phyloP scores from a whole-genome alignment of 345 rosid species.

The Gossypium arboreum region DNA sequence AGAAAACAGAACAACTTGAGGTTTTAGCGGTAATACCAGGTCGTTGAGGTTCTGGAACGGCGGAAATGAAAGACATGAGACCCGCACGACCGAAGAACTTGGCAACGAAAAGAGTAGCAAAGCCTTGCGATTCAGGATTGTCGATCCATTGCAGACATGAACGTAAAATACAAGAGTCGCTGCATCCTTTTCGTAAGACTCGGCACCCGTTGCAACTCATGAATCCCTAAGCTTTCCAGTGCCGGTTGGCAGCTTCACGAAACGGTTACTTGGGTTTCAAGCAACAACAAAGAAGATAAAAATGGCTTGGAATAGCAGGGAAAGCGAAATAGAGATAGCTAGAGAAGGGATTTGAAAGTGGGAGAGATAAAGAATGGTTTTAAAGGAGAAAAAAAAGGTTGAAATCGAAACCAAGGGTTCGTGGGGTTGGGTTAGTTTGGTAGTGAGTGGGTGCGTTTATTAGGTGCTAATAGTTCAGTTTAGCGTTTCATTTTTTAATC shows the following conservation, averaged over 20 bases:
- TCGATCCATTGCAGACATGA: constrained; percentile 93
- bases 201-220: constrained; percentile 99
- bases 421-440: constrained; percentile 34
- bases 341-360: not conserved
- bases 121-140: constrained; percentile 83
- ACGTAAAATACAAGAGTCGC: constrained; percentile 80
- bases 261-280: constrained; percentile 28
- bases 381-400: not conserved
- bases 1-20: no score
- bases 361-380: not conserved
- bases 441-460: constrained; percentile 7
- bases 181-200: constrained; percentile 93
- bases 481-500: not conserved
- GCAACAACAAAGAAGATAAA: constrained; percentile 11
- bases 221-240: not conserved
- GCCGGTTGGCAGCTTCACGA: not conserved
- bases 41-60: constrained; percentile 83
- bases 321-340: not conserved
- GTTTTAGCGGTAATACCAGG: constrained; percentile 42
- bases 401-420: not conserved
- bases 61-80: constrained; percentile 90
- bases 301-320: not conserved
- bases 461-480: not conserved
- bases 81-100: constrained; percentile 99
- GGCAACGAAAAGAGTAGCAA: constrained; percentile 97